Conservation (phyloP, 2,329 filamentous ascomycete genomes). For the Neoscytalidium dimidiatum region DNA sequence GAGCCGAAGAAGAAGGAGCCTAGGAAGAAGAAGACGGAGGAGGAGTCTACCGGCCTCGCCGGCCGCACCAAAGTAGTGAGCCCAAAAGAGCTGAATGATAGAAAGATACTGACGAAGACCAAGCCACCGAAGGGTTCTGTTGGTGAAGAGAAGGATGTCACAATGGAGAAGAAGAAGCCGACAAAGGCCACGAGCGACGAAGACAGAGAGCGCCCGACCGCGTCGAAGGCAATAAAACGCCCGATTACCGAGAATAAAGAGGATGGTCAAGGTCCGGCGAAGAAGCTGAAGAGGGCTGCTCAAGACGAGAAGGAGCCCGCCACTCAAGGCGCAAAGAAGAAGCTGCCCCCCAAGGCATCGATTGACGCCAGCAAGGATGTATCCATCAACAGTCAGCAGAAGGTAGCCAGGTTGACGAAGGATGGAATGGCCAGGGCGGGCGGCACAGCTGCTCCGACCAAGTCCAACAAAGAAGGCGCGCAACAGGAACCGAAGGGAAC, state of each 20-base stretch:
- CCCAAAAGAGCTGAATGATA: slow-evolving; percentile 30
- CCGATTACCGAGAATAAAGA: slow-evolving; percentile 25
- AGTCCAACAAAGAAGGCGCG: slow-evolving; percentile 28
- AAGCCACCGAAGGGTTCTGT: slow-evolving; percentile 21
- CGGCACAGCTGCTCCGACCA: neutral
- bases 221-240: slow-evolving; percentile 33
- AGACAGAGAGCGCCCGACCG: slow-evolving; percentile 23
- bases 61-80: slow-evolving; percentile 39
- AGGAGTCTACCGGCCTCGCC: slow-evolving; percentile 36
- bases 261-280: slow-evolving; percentile 16
- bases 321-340: slow-evolving; percentile 23
- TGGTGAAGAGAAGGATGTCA: slow-evolving; percentile 39
- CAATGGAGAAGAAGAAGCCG: slow-evolving; percentile 48
- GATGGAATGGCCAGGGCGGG: slow-evolving; percentile 5
- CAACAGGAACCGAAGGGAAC: slow-evolving; percentile 5
- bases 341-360: slow-evolving; percentile 40
- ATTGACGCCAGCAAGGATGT: slow-evolving; percentile 49
- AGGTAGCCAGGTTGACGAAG: slow-evolving; percentile 35
- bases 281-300: neutral
- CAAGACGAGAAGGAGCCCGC: neutral
- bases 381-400: slow-evolving; percentile 42
- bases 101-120: neutral
- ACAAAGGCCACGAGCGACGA: slow-evolving; percentile 51
- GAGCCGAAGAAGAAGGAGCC: slow-evolving; percentile 49
- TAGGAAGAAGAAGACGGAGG: slow-evolving; percentile 50